These are phyloP conservation scores for Mucuna pruriens DNA, from an alignment of 306 rosid genomes.

Conservation along the genomic window DNA sequence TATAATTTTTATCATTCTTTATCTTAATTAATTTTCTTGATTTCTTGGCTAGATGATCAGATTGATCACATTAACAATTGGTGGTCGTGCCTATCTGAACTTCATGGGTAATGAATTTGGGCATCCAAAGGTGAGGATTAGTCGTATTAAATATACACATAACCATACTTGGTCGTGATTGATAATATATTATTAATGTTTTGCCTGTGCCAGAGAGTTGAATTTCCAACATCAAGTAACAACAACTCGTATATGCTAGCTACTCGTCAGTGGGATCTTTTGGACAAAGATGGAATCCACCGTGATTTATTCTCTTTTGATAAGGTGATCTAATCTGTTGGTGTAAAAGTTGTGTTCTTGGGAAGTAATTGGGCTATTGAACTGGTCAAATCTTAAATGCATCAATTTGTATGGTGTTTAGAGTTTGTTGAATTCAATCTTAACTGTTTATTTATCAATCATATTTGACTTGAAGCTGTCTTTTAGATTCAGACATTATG, in stretches of 20 bases:
- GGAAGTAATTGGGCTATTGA: slow-evolving; percentile 26
- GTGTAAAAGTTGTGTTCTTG: slow-evolving; percentile 15
- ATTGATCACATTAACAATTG: slow-evolving; percentile 76
- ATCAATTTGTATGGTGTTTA: neutral
- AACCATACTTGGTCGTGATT: slow-evolving; percentile 24
- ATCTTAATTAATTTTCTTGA: slow-evolving; percentile 27
- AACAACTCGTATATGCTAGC: slow-evolving; percentile 81
- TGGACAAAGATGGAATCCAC: slow-evolving; percentile 62
- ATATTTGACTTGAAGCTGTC: slow-evolving; percentile 26
- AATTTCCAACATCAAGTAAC: slow-evolving; percentile 87
- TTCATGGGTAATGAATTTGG: slow-evolving; percentile 99
- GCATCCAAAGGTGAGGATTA: slow-evolving; percentile 80
- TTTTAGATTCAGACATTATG: neutral
- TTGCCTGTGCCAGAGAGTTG: slow-evolving; percentile 70
- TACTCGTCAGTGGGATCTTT: slow-evolving; percentile 85
- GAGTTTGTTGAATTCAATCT: slow-evolving; percentile 32
- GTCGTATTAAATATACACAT: slow-evolving; percentile 16
- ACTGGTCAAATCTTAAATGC: slow-evolving; percentile 4
- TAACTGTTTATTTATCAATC: slow-evolving; percentile 13
- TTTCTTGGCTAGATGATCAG: slow-evolving; percentile 72
- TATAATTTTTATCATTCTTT: slow-evolving; percentile 9
- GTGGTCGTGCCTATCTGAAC: slow-evolving; percentile 86
- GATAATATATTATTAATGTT: slow-evolving; percentile 42
- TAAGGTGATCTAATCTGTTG: slow-evolving; percentile 57
- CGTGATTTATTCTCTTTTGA: slow-evolving; percentile 69